These are phyloP conservation scores for Wallacemonas collosoma DNA, from an alignment of 208 protist species.

Conservation along the genomic window DNA sequence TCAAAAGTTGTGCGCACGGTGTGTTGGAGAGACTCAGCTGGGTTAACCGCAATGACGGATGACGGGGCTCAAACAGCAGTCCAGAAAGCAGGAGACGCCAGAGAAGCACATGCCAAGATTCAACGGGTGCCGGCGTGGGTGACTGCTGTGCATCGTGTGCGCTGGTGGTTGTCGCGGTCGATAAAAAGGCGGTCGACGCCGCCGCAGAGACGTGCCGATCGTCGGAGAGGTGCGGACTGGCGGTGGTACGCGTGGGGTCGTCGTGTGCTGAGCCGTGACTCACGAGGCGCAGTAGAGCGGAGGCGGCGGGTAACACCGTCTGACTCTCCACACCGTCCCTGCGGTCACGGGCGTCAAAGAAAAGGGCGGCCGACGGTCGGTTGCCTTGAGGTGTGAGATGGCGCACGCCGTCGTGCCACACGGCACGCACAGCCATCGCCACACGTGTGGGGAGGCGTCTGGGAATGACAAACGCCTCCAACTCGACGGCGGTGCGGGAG, in stretches of 20 bases:
- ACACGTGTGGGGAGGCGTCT: not conserved
- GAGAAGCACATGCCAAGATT: constrained; percentile 2
- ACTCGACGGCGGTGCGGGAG: not conserved
- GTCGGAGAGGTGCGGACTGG: not conserved
- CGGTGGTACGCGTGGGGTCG: not conserved
- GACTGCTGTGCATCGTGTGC: not conserved
- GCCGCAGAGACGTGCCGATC: not conserved
- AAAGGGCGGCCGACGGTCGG: no score
- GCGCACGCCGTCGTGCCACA: not conserved
- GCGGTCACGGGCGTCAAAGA: no score
- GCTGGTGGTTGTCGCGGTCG: not conserved
- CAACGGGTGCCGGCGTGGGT: not conserved
- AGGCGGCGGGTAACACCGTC: not conserved
- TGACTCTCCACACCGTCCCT: not conserved
- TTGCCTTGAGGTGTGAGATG: not conserved
- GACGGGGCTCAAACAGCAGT: constrained; percentile 1
- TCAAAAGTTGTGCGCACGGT: constrained; percentile 5
- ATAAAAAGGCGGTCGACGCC: not conserved
- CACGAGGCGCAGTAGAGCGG: not conserved
- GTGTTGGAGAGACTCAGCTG: constrained; percentile 20
- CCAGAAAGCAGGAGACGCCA: constrained; percentile 17
- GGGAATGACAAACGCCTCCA: constrained; percentile 3
- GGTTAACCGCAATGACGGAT: constrained; percentile 5
- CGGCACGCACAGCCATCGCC: not conserved
- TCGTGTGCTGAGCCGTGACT: not conserved